phyloP scores from a whole-genome alignment of 2,329 filamentous ascomycete genomes.

The Laburnicola sp. region DNA sequence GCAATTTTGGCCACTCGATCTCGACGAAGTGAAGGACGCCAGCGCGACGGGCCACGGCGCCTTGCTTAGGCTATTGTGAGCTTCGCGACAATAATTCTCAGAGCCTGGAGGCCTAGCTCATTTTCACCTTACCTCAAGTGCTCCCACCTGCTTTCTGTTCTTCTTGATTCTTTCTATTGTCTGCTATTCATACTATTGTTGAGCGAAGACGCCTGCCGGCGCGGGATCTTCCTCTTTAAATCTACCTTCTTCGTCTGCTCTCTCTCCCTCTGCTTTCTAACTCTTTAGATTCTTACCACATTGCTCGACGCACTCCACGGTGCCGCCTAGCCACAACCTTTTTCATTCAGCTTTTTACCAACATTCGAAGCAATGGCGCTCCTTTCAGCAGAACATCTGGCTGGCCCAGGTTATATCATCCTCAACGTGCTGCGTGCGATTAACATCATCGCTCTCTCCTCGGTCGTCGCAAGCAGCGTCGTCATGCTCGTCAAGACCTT shows the following conservation, averaged over 20 bases:
- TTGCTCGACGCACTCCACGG: conserved; percentile 36
- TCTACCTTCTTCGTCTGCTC: conserved; percentile 12
- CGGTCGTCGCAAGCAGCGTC: conserved; percentile 54
- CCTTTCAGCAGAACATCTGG: conserved; percentile 53
- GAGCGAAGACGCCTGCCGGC: conserved; percentile 41
- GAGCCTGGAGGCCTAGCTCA: conserved; percentile 14
- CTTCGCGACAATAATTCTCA: conserved; percentile 30
- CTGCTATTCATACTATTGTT: conserved; percentile 45
- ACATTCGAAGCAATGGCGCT: conserved; percentile 37
- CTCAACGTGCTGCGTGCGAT: conserved; percentile 54
- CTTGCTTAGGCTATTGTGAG: conserved; percentile 34
- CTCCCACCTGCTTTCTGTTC: conserved; percentile 13
- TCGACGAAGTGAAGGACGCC: conserved; percentile 26
- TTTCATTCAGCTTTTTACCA: conserved; percentile 13
- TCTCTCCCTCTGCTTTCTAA: conserved; percentile 12
- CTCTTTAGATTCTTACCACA: conserved; percentile 12
- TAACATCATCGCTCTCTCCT: conserved; percentile 54
- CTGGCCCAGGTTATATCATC: conserved; percentile 57
- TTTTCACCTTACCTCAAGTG: conserved; percentile 27
- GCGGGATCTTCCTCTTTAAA: conserved; percentile 26
- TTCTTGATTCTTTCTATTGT: conserved; percentile 34
- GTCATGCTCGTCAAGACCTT: conserved; percentile 81
- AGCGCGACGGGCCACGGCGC: conserved; percentile 28
- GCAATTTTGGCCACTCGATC: conserved; percentile 41
- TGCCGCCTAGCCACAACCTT: conserved; percentile 35